These are phyloP conservation scores for Heracleum sosnowskyi DNA, from an alignment of 129 eudicot genomes.

Conservation along the genomic window DNA sequence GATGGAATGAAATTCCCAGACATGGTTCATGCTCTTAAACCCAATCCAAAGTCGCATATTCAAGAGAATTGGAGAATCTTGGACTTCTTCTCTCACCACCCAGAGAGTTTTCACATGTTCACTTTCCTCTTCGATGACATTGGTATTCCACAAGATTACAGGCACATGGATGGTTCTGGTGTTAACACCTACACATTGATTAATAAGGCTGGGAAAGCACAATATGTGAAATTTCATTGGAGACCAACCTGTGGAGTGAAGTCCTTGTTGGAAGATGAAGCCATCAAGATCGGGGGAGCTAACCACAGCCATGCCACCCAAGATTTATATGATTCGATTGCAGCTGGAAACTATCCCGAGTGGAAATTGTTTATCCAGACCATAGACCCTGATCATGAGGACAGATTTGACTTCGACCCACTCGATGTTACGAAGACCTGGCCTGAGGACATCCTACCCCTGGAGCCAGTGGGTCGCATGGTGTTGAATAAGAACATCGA, in stretches of 20 bases:
- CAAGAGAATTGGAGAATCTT: conserved; percentile 81
- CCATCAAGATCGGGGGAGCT: conserved; percentile 54
- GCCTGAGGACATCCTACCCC: conserved; percentile 73
- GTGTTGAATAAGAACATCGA: conserved; percentile 79
- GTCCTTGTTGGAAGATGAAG: conserved; percentile 54
- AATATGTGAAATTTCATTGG: conserved; percentile 80
- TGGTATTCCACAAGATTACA: conserved; percentile 71
- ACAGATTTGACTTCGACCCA: conserved; percentile 70
- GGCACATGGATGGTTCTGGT: conserved; percentile 84
- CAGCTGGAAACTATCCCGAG: conserved; percentile 68
- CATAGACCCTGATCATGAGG: conserved; percentile 69
- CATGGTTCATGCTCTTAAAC: conserved; percentile 76
- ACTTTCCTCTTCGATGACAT: conserved; percentile 68
- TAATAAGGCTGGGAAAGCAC: conserved; percentile 65
- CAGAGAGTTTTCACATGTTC: conserved; percentile 76
- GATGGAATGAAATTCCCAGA: conserved; percentile 89
- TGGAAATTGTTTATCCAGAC: conserved; percentile 72
- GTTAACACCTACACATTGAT: conserved; percentile 66
- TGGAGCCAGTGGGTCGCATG: conserved; percentile 80
- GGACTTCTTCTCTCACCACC: conserved; percentile 77
- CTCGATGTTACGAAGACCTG: conserved; percentile 81
- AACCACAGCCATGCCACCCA: conserved; percentile 85
- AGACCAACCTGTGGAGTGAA: conserved; percentile 75
- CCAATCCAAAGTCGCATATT: conserved; percentile 82
- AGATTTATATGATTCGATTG: conserved; percentile 67